Evolutionary conservation across 2,329 filamentous ascomycete genomes (phyloP), one percentile per base, ranked within the genome.

Genomic region (Emydomyces testavorans): DNA sequence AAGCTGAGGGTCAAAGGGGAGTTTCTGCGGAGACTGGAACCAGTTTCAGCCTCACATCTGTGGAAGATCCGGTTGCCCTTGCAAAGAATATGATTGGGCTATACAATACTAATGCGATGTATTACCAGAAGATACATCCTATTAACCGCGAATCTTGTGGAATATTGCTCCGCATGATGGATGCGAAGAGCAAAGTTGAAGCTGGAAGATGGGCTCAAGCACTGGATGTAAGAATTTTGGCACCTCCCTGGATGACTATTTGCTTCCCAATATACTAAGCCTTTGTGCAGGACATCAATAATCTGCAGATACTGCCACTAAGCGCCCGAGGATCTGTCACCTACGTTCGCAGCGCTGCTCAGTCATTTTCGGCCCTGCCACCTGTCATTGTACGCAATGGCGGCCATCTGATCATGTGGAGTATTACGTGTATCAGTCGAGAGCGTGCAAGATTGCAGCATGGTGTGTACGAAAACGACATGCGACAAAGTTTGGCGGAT

Each of bases 381-480:
- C 79, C 86, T 56, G 79, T 88, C 6, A 84, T 98, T 34, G 83
- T 89, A 2, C 82, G 86, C 62, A 94, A 92, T 60, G 81, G 95
- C 57, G 90, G 90, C 15, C 87, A 90, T 65, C 74, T 96, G 53
- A 76, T 98, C 53, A 83, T 94, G 70, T 96, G 92, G 92, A 87
- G 87, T 42, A 86, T 98, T 56, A 77, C 83, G 35, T 88, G 85
- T 68, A 93, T 89, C 66, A 82, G 83, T 42, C 77, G 80, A 49
- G 83, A 94, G 66, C 78, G 85, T 53, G 81, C 84, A 57, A 72
- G 80, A 52, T 74, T 93, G 39, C 75, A 76, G 48, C 76, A 73
- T 50, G 80, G 82, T 23, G 77, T 82, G 57, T 95, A 83, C 65
- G 87, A 83, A 56, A 69, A 65, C 49, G 65, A 68, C 44, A 66